Percentiles rank a stretch among this genome's conserved stretches.
Evolutionary conservation across 345 rosid genomes (phyloP).

Genomic region (Lepidium didymum): DNA sequence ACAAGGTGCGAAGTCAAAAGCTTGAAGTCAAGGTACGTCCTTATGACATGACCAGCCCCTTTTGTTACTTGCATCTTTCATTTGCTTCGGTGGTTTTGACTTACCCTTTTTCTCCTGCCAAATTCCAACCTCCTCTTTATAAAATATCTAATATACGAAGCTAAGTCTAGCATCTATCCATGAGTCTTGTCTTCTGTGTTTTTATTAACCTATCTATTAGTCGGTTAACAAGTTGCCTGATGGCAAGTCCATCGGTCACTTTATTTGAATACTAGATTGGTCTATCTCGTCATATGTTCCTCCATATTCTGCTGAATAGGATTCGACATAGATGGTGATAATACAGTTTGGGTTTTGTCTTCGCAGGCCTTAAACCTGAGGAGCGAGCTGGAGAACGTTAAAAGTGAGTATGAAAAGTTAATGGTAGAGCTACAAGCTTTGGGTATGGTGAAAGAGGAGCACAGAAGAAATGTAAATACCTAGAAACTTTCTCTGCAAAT

Average conservation of each 20-base stretch:
- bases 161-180: background rate
- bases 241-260: background rate
- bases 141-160: background rate
- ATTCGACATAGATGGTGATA: background rate
- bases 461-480: constrained; percentile 19
- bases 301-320: background rate
- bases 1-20: constrained; percentile 47
- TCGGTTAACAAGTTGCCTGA: background rate
- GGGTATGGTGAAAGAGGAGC: constrained; percentile 37
- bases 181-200: background rate
- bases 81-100: constrained; percentile 7
- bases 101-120: background rate
- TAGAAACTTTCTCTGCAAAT: constrained; percentile 21
- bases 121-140: background rate
- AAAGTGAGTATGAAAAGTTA: constrained; percentile 36
- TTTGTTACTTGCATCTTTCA: background rate
- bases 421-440: constrained; percentile 35
- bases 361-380: constrained; percentile 48
- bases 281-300: background rate
- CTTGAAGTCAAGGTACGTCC: constrained; percentile 54
- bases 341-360: background rate
- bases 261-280: background rate
- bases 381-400: constrained; percentile 39
- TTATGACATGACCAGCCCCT: background rate
- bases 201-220: background rate